Evolutionary conservation across 306 rosid species (phyloP).

Genomic region (Lathyrus aphaca): DNA sequence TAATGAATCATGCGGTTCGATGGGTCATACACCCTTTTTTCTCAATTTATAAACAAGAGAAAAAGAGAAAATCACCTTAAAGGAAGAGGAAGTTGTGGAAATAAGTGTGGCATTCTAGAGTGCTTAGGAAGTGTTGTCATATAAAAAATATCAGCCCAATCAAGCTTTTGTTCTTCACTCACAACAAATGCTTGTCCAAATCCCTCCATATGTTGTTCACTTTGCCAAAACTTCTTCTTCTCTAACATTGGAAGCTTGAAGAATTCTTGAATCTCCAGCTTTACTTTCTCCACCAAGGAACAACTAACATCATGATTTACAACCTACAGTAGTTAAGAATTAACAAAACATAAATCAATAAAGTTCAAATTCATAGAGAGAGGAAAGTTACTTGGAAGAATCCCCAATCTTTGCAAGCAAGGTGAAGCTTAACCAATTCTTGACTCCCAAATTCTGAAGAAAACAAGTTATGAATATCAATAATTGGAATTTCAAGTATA

Average conservation of each 20-base stretch:
- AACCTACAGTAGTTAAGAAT: constrained; percentile 35
- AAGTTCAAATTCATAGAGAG: background rate
- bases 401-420: constrained; percentile 50
- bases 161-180: constrained; percentile 48
- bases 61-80: constrained; percentile 34
- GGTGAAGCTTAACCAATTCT: constrained; percentile 49
- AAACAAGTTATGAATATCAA: constrained; percentile 39
- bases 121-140: constrained; percentile 44
- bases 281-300: constrained; percentile 49
- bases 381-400: constrained; percentile 44
- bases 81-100: constrained; percentile 54
- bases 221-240: constrained; percentile 59
- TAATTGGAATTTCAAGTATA: constrained; percentile 38
- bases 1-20: no score
- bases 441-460: constrained; percentile 4
- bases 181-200: constrained; percentile 66
- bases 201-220: constrained; percentile 53
- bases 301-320: constrained; percentile 60
- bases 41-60: no score
- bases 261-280: constrained; percentile 45
- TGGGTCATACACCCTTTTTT: no score
- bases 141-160: constrained; percentile 60
- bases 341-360: background rate
- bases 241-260: constrained; percentile 60
- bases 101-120: constrained; percentile 54